Percentiles rank a stretch among this genome's conserved stretches.
Conservation (phyloP, 2,329 filamentous ascomycete species). For the Aspergillus tanneri region DNA sequence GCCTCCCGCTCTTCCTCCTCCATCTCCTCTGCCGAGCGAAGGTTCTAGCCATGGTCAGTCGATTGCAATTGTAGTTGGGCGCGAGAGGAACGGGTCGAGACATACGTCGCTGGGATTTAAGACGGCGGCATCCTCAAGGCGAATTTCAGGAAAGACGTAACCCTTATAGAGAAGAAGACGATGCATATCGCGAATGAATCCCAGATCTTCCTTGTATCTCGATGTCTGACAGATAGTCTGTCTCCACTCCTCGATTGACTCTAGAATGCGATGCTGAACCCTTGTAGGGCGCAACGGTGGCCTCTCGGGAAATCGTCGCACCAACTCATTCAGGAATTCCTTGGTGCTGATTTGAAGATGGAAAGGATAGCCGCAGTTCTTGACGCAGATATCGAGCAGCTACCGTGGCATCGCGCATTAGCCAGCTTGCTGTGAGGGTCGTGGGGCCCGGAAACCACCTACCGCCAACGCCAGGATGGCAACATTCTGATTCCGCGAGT, state of each 20-base stretch:
- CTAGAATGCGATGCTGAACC: slow-evolving; percentile 88
- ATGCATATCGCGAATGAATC: slow-evolving; percentile 97
- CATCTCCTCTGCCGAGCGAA: slow-evolving; percentile 97
- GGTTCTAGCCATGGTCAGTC: slow-evolving; percentile 61
- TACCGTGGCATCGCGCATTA: slow-evolving; percentile 29
- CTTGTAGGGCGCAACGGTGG: slow-evolving; percentile 81
- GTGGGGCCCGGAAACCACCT: slow-evolving; percentile 30
- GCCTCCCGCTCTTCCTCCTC: slow-evolving; percentile 93
- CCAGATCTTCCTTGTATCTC: slow-evolving; percentile 93
- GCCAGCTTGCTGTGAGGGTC: slow-evolving; percentile 5
- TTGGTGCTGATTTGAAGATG: slow-evolving; percentile 98
- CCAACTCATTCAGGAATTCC: slow-evolving; percentile 97
- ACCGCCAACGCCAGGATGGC: slow-evolving; percentile 79
- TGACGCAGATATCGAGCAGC: slow-evolving; percentile 97
- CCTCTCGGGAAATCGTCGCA: slow-evolving; percentile 90
- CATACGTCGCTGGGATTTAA: slow-evolving; percentile 93
- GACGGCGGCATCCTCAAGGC: slow-evolving; percentile 90
- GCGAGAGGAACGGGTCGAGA: slow-evolving; percentile 24
- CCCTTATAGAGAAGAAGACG: slow-evolving; percentile 93
- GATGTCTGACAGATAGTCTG: slow-evolving; percentile 98
- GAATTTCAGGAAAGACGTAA: slow-evolving; percentile 89
- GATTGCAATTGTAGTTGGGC: not conserved
- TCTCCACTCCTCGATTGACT: slow-evolving; percentile 97
- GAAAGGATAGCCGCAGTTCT: slow-evolving; percentile 99
- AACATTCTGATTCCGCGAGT: slow-evolving; percentile 95